Evolutionary conservation across 768 basidiomycete genomes (phyloP), one percentile per base, ranked within the genome.

Genomic region (Boletus vermiculosoides): DNA sequence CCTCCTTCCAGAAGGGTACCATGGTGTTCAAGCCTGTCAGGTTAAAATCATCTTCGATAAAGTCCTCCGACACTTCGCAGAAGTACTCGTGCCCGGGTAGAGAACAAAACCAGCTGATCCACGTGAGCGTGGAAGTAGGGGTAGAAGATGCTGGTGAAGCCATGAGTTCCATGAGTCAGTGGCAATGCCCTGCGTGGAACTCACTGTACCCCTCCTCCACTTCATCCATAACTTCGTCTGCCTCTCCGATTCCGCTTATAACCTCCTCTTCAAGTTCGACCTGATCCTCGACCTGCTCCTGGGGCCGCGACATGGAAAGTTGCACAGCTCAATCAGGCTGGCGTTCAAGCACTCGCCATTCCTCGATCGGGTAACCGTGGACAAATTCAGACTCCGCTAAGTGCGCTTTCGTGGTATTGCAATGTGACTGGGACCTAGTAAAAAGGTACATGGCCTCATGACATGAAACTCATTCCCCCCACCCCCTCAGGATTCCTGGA

Each of bases 1-100:
- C 97, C 73, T 99, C 97, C 73, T 98, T 98, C 94, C 96, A 99
- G 71, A 99, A 99, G 9, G 97, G 97, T 18, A 98, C 97, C 87
- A 95, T 87, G 33, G 83, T 83, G 68, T 94, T 96, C 71, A 99
- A 75, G 7, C 97, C 97, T 6, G 97, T 99, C 39, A 99, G 79
- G 76, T 99, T 99, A 78, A 99, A 99, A 70, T 98, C 93, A 75
- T 99, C 97, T 72, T 98, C 94, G 72, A 99, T 98, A 74, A 98
- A 99, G 71, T 99, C 97, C 71, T 97, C 95, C 56, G 92, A 88
- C 46, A 98, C 95, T 77, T 97, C 95, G 74, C 93, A 95, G 71
- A 97, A 98, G 78, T 97, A 98, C 75, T 98, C 95, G 73, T 98
- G 95, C 42, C 92, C 92, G 12, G 93, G 93, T 50, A 96, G 77